Evolutionary conservation across 495 filamentous ascomycete species (phyloP).

Genomic region (Daldinia loculata): DNA sequence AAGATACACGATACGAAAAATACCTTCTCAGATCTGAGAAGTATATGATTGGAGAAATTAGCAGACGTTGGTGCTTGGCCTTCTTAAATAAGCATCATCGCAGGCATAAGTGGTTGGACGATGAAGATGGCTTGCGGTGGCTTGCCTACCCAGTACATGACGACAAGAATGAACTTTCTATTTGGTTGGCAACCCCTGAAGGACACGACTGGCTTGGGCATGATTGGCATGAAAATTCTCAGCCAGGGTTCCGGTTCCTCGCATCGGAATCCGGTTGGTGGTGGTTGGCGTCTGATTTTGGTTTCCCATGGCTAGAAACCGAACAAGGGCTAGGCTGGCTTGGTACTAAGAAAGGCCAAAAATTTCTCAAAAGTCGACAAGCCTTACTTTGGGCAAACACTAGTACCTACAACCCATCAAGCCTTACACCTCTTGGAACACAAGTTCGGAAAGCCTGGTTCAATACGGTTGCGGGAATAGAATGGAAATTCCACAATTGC

Average conservation of each 20-base stretch:
- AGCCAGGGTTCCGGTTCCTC: slow-evolving; percentile 1
- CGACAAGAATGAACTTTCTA: slow-evolving; percentile 5
- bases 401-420: background rate
- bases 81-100: background rate
- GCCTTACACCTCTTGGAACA: background rate
- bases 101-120: background rate
- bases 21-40: background rate
- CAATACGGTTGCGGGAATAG: background rate
- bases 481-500: slow-evolving; percentile 14
- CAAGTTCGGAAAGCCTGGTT: slow-evolving; percentile 26
- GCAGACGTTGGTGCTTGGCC: background rate
- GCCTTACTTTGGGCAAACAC: slow-evolving; percentile 26
- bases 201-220: slow-evolving; percentile 22
- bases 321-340: slow-evolving; percentile 23
- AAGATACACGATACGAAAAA: no score
- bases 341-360: background rate
- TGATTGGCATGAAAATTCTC: background rate
- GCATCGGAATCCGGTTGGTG: slow-evolving; percentile 11
- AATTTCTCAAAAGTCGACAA: slow-evolving; percentile 15
- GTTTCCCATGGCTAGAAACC: slow-evolving; percentile 22
- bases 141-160: slow-evolving; percentile 11
- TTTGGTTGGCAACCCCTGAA: slow-evolving; percentile 6
- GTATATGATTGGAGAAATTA: slow-evolving; percentile 13
- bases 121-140: background rate
- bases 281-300: slow-evolving; percentile 26